These are phyloP conservation scores for Ganoderma boninense DNA, from an alignment of 1,284 basidiomycete species.

Conservation along the genomic window DNA sequence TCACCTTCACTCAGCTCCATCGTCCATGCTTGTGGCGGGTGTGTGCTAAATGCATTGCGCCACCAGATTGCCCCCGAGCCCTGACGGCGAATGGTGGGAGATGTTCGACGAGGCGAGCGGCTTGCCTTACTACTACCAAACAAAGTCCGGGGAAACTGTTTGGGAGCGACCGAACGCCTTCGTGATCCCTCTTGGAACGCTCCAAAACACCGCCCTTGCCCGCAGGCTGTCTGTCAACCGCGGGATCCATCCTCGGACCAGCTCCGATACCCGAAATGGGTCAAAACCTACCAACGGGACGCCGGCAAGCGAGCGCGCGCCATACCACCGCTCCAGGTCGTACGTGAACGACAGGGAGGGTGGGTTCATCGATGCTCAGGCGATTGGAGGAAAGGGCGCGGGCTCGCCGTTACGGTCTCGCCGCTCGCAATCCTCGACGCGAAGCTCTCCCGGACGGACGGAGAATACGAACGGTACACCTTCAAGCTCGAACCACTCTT, in stretches of 20 bases:
- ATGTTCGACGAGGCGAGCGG: slow-evolving; percentile 83
- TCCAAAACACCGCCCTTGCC: slow-evolving; percentile 85
- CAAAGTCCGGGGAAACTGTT: slow-evolving; percentile 85
- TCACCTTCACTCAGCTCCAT: slow-evolving; percentile 13
- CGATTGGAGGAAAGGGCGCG: slow-evolving; percentile 9
- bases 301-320: slow-evolving; percentile 35
- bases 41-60: slow-evolving; percentile 12
- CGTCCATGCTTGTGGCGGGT: neutral
- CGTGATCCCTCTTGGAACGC: slow-evolving; percentile 88
- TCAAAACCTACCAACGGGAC: slow-evolving; percentile 41
- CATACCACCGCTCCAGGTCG: slow-evolving; percentile 39
- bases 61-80: slow-evolving; percentile 78
- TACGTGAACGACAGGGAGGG: slow-evolving; percentile 35
- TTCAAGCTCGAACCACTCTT: slow-evolving; percentile 25
- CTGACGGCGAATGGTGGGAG: slow-evolving; percentile 96
- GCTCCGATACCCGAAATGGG: slow-evolving; percentile 16
- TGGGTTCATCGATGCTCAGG: slow-evolving; percentile 8
- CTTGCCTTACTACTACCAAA: slow-evolving; percentile 93
- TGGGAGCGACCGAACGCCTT: slow-evolving; percentile 90
- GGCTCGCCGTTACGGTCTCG: slow-evolving; percentile 25
- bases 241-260: slow-evolving; percentile 13
- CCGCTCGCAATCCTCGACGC: slow-evolving; percentile 37
- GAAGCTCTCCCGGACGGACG: slow-evolving; percentile 39
- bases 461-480: slow-evolving; percentile 33
- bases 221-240: slow-evolving; percentile 59